Base-by-base conservation (phyloP, 129 eudicot genomes). In the Escallonia rubra region DNA sequence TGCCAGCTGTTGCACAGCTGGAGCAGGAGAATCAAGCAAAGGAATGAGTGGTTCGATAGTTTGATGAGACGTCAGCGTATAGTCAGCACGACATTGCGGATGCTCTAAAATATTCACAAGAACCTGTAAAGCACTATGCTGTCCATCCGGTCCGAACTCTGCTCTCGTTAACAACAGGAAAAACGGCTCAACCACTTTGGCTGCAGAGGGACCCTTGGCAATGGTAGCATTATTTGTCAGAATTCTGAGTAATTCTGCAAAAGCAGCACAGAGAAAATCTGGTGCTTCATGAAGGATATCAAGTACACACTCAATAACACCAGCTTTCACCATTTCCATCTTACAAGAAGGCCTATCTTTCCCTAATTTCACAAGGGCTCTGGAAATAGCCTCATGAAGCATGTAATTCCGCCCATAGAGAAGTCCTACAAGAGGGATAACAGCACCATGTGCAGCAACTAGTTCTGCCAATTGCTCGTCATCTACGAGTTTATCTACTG, bases 291-390 rank as follows among this genome's bases (percentile, higher is more conserved):
- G 95, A 15, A 94, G 90, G 65, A 89, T 85, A 72, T 89, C 96
- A 64, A 94, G 99, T 48, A 85, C 75, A 64, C 96, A 64, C 71
- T 94, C 99, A 10, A 94, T 87, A 10, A 87, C 90, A 44, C 99
- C 97, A 70, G 99, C 95, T 82, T 87, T 94, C 68, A 94, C 99
- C 99, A 94, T 94, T 76, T 94, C 99, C 88, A 85, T 94, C 80
- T 94, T 94, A 82, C 88, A 94, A 2, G 95, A 71, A 42, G 99
- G 99, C 74, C 96, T 76, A 55, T 94, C 99, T 83, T 94, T 94
- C 40, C 99, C 99, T 75, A 94, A 64, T 69, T 94, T 94, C 42
- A 94, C 99, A 59, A 94, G 94, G 73, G 99, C 99, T 81, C 89
- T 72, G 5, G 99, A 94, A 65, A 81, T 76, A 71, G 96, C 92